Percentiles rank a stretch among this genome's conserved stretches.
phyloP scores from a whole-genome alignment of 805 yeast species.

The Cyberlindnera maritima region DNA sequence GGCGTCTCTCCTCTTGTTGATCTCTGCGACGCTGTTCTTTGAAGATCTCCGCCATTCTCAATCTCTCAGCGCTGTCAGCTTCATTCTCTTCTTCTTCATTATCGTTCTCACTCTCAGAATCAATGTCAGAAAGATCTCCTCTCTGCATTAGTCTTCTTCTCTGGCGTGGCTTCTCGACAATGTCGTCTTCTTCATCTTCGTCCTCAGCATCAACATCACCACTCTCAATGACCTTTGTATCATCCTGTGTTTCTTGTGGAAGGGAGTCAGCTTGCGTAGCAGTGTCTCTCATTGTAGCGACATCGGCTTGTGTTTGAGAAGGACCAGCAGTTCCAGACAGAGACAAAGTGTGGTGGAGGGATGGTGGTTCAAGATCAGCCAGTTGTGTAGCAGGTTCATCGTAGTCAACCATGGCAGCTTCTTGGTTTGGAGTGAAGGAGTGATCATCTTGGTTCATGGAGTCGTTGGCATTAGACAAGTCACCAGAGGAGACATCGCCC shows the following conservation, averaged over 20 bases:
- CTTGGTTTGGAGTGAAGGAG: neutral
- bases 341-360: constrained; percentile 1
- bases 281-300: constrained; percentile 1
- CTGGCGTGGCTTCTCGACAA: constrained; percentile 2
- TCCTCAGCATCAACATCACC: neutral
- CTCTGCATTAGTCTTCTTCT: constrained; percentile 28
- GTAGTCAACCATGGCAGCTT: neutral
- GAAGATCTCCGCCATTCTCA: constrained; percentile 19
- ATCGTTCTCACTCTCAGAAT: constrained; percentile 22
- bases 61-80: constrained; percentile 21
- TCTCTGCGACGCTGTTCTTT: constrained; percentile 25
- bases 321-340: neutral
- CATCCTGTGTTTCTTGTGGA: constrained; percentile 2
- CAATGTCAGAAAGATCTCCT: constrained; percentile 16
- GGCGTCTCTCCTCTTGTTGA: constrained; percentile 25
- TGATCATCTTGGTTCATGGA: constrained; percentile 4
- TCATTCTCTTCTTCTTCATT: constrained; percentile 26
- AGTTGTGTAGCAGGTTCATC: constrained; percentile 15
- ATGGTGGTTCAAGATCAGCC: constrained; percentile 9
- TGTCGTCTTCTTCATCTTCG: constrained; percentile 8
- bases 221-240: neutral
- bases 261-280: constrained; percentile 6
- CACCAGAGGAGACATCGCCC: constrained; percentile 10
- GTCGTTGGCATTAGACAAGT: neutral
- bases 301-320: constrained; percentile 1